Percentiles rank a stretch among this genome's conserved stretches.
Evolutionary conservation across 768 basidiomycete species (phyloP).

Genomic region (Chalciporus piperatus): DNA sequence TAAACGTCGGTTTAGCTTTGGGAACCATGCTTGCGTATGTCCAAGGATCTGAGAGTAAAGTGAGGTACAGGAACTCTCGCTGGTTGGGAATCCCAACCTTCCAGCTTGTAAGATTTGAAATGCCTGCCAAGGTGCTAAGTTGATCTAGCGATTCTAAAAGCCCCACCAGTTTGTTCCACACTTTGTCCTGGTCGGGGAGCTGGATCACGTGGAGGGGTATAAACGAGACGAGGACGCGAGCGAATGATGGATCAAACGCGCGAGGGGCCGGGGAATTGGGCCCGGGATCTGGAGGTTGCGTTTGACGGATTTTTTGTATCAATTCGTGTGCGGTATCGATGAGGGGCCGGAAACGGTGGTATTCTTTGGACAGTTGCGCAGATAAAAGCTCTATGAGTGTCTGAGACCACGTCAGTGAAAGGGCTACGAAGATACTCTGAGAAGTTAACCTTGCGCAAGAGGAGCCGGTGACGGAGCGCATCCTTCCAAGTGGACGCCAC

Average conservation of each 20-base stretch:
- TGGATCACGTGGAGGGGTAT: constrained; percentile 65
- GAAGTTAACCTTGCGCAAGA: constrained; percentile 53
- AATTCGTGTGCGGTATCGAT: constrained; percentile 17
- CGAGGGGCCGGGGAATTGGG: constrained; percentile 46
- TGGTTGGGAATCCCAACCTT: constrained; percentile 40
- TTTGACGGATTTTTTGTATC: constrained; percentile 13
- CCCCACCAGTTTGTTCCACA: constrained; percentile 49
- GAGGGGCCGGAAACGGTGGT: constrained; percentile 17
- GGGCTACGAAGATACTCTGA: background rate
- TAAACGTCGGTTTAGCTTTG: constrained; percentile 36
- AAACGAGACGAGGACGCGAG: constrained; percentile 62
- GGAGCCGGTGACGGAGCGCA: constrained; percentile 50
- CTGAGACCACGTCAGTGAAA: constrained; percentile 15
- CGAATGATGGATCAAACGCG: constrained; percentile 66
- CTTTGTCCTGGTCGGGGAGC: constrained; percentile 45
- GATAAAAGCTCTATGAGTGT: constrained; percentile 25
- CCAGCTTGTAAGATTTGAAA: constrained; percentile 48
- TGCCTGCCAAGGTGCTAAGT: constrained; percentile 42
- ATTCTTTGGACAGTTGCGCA: constrained; percentile 27
- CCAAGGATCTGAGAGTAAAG: constrained; percentile 42
- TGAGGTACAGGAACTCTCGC: background rate
- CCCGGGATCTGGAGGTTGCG: constrained; percentile 36
- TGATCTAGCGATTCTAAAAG: constrained; percentile 60
- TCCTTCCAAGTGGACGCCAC: constrained; percentile 48
- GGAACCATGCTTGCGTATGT: constrained; percentile 47